Percentiles rank a stretch among this genome's conserved stretches.
Conservation (phyloP, 169 alveolate species). For the Cystoisospora suis region DNA sequence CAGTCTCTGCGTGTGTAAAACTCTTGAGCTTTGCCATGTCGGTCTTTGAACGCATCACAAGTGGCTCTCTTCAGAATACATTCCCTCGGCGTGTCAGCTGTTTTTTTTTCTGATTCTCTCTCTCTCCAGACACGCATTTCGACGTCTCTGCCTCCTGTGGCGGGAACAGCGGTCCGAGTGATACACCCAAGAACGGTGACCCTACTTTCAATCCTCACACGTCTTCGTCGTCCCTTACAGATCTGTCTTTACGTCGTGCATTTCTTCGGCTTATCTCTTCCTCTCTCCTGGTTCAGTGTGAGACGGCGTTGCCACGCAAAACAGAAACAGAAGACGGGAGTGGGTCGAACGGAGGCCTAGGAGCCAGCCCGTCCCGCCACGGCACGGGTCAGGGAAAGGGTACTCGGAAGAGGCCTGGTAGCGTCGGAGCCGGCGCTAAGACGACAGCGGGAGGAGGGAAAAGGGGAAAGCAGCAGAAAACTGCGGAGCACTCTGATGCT, state of each 20-base stretch:
- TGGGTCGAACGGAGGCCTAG: background rate
- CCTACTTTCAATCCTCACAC: no score
- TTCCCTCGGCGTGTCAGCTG: background rate
- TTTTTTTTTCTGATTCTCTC: background rate
- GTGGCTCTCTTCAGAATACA: no score
- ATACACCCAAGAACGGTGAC: background rate
- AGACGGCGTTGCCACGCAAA: background rate
- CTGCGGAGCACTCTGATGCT: no score
- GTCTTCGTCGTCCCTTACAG: no score
- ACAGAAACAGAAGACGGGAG: background rate
- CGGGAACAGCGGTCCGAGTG: background rate
- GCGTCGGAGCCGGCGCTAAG: background rate
- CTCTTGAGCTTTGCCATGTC: no score
- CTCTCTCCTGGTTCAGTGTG: constrained; percentile 32
- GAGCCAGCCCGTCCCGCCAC: background rate
- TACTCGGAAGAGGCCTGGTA: no score
- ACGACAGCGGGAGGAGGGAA: background rate
- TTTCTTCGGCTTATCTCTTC: constrained; percentile 31
- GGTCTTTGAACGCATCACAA: no score
- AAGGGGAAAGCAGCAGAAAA: background rate
- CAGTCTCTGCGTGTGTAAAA: no score
- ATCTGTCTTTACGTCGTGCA: constrained; percentile 14
- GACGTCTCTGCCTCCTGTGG: background rate
- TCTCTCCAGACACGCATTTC: constrained; percentile 3
- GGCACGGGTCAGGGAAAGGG: no score